Conservation (phyloP, 2,329 filamentous ascomycete species). For the Trichoderma pleuroti region DNA sequence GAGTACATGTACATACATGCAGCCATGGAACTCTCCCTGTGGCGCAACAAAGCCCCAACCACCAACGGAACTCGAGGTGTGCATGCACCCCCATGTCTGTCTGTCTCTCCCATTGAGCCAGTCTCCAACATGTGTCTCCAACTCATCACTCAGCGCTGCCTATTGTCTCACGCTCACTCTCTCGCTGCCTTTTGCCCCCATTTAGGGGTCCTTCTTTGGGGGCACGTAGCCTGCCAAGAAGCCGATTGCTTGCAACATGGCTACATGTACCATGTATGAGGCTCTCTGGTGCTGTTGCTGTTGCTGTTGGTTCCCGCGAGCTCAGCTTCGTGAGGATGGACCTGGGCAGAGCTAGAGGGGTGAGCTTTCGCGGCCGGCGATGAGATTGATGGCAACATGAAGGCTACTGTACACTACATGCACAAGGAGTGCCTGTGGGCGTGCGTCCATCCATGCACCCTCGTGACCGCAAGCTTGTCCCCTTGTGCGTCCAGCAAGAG, state of each 20-base stretch:
- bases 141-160: neutral
- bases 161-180: neutral
- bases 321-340: neutral
- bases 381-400: neutral
- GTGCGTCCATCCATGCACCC: neutral
- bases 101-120: neutral
- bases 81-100: neutral
- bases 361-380: neutral
- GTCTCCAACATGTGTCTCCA: neutral
- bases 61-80: neutral
- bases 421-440: neutral
- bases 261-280: neutral
- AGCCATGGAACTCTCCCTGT: neutral
- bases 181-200: neutral
- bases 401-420: neutral
- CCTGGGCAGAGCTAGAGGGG: neutral
- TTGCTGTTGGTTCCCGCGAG: neutral
- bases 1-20: neutral
- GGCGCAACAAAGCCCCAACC: neutral
- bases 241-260: neutral
- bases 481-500: conserved; percentile 14
- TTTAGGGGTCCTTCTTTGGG: neutral
- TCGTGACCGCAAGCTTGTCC: neutral
- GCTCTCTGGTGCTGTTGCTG: neutral
- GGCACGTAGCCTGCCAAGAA: neutral